Evolutionary conservation across 1,284 basidiomycete species (phyloP), one percentile per base, ranked within the genome.

Genomic region (Rhodotorula sp.): DNA sequence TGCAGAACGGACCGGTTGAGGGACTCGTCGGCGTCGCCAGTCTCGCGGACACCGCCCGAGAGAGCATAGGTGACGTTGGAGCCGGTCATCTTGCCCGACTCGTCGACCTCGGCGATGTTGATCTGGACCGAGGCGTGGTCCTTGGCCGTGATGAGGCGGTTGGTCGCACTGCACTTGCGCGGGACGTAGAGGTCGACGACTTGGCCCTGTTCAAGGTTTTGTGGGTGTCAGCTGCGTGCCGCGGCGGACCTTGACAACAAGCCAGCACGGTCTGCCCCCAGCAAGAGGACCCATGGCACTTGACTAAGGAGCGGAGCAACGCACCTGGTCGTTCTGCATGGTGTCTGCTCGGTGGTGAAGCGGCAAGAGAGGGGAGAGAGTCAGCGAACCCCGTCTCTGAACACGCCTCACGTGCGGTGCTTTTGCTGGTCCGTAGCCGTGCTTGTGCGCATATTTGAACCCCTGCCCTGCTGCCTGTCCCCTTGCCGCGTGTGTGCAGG

Each of bases 171-270:
- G 85, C 97, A 99, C 85, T 99, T 98, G 87, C 95, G 93, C 83
- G 95, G 95, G 82, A 99, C 94, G 87, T 99, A 99, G 84, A 99
- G 93, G 87, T 99, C 95, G 82, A 99, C 95, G 83, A 99, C 95
- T 83, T 93, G 87, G 86, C 95, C 95, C 92, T 97, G 78, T 10
- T 12, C 38, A 31, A n/a, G 48, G 4, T n/a, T 31, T 28, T 28
- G 28, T 28, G 28, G 3, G 28, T 28, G 38, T 43, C 38, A 43
- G 38, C 38, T 43, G n/a, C n/a, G n/a, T n/a, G n/a, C n/a, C n/a
- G n/a, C n/a, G n/a, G n/a, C n/a, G n/a, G n/a, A n/a, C n/a, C n/a
- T n/a, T n/a, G n/a, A n/a, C n/a, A n/a, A n/a, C n/a, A n/a, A n/a
- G n/a, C n/a, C n/a, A n/a, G n/a, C n/a, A n/a, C n/a, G n/a, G n/a